Conservation (phyloP, 2,329 filamentous ascomycete species). For the Pestalotiopsis sp. region DNA sequence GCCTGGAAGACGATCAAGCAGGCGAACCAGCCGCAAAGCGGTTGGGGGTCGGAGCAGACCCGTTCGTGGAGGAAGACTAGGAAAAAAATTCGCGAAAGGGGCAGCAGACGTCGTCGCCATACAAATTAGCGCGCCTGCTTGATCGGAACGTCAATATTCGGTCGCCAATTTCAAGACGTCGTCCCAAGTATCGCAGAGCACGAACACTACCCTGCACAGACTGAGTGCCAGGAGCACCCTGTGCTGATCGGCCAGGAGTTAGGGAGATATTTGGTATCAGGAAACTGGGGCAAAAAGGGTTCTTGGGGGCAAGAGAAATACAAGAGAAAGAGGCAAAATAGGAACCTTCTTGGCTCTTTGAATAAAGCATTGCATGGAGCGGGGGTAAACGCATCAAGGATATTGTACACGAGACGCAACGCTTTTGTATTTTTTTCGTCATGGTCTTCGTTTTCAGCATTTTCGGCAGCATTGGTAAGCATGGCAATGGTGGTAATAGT, state of each 20-base stretch:
- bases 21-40: constrained; percentile 53
- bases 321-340: neutral
- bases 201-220: neutral
- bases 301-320: neutral
- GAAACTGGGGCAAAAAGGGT: neutral
- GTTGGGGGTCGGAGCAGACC: constrained; percentile 50
- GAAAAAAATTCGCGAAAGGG: constrained; percentile 14
- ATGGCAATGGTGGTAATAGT: constrained; percentile 3
- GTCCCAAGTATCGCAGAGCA: neutral
- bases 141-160: neutral
- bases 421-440: neutral
- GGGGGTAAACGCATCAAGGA: neutral
- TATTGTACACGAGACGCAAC: constrained; percentile 6
- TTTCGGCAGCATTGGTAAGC: neutral
- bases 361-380: constrained; percentile 7
- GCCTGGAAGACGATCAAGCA: constrained; percentile 34
- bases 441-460: constrained; percentile 2
- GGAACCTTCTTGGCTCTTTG: neutral
- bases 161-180: neutral
- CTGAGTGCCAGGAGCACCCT: neutral
- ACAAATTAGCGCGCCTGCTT: neutral
- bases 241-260: neutral
- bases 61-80: constrained; percentile 38
- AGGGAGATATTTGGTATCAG: neutral
- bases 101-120: constrained; percentile 3